A percentile compares a stretch with the other conserved stretches of the same genome.
Conservation (phyloP, 352 stramenopile genomes). For the Phytophthora sp. region DNA sequence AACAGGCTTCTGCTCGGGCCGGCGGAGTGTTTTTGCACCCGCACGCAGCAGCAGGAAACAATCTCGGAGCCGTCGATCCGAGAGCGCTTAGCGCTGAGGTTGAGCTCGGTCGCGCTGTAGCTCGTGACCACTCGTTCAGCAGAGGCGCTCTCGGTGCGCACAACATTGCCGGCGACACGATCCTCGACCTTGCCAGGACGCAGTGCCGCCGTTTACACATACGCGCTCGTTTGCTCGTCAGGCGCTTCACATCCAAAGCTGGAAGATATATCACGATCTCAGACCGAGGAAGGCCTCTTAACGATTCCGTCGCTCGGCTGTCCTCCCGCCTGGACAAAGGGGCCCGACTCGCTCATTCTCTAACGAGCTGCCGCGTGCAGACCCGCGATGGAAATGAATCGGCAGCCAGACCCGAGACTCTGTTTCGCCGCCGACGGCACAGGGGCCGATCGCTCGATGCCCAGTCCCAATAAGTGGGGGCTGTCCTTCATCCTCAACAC, state of each 20-base stretch:
- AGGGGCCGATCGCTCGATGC: no score
- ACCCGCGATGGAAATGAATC: neutral
- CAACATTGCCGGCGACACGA: no score
- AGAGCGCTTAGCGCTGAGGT: no score
- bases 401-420: neutral
- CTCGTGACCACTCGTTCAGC: no score
- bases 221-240: no score
- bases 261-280: neutral
- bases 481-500: slow-evolving; percentile 5
- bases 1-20: no score
- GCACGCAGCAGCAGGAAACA: no score
- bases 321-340: neutral
- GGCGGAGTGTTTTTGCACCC: no score
- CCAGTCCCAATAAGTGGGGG: slow-evolving; percentile 1
- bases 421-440: neutral
- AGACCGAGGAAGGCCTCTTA: neutral
- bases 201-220: neutral
- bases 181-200: no score
- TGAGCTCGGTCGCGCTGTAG: no score
- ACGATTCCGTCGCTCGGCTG: neutral
- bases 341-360: neutral
- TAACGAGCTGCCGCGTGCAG: neutral
- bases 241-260: neutral
- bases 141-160: no score
- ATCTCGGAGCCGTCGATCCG: no score